phyloP scores from a whole-genome alignment of 129 eudicot species.

The Tanacetum coccineum region DNA sequence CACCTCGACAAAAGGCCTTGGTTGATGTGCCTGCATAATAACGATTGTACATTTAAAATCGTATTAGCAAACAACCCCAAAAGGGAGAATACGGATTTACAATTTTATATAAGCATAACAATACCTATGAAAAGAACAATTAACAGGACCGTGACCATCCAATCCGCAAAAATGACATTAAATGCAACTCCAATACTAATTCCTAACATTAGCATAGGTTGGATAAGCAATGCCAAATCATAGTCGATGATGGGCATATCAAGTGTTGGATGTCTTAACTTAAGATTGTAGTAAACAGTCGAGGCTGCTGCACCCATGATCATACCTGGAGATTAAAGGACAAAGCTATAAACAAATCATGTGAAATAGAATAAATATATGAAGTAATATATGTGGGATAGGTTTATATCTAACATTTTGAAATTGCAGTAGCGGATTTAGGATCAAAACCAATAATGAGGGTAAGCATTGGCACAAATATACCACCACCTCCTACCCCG shows the following conservation, averaged over 20 bases:
- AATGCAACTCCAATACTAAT: conserved; percentile 90
- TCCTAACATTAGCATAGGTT: conserved; percentile 96
- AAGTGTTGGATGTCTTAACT: conserved; percentile 85
- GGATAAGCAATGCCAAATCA: conserved; percentile 86
- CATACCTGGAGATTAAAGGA: conserved; percentile 55
- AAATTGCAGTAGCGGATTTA: conserved; percentile 91
- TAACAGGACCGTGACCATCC: conserved; percentile 96
- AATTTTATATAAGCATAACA: conserved; percentile 1
- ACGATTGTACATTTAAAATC: conserved; percentile 15
- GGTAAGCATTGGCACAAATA: conserved; percentile 89
- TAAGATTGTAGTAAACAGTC: conserved; percentile 81
- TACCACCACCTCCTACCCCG: conserved; percentile 95
- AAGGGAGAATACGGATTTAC: conserved; percentile 6
- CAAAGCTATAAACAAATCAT: background rate
- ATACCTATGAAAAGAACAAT: conserved; percentile 85
- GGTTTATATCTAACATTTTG: conserved; percentile 61
- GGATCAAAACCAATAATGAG: conserved; percentile 85
- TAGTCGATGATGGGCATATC: conserved; percentile 94
- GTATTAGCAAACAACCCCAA: background rate
- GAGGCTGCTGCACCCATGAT: conserved; percentile 97
- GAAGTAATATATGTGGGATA: conserved; percentile 6
- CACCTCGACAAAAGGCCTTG: conserved; percentile 76
- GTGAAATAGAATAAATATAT: background rate
- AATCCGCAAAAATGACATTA: conserved; percentile 88
- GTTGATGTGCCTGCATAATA: conserved; percentile 70